Percentiles rank a stretch among this genome's conserved stretches.
Conservation (phyloP, 2,329 filamentous ascomycete genomes). For the Metarhizium album region DNA sequence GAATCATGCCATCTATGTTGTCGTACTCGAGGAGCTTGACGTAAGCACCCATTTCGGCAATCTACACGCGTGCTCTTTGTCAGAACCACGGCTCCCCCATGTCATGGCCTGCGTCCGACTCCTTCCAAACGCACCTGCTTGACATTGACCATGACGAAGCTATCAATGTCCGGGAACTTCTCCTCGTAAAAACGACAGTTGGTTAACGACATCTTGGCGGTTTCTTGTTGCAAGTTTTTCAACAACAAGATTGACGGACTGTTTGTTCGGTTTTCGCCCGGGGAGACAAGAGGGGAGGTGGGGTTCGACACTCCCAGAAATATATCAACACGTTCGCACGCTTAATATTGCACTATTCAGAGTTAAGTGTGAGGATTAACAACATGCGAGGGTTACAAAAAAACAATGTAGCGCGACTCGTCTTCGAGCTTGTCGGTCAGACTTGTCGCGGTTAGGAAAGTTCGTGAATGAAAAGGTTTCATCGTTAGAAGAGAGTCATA, state of each 20-base stretch:
- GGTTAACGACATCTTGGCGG: slow-evolving; percentile 79
- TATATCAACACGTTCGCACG: not conserved
- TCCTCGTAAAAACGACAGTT: slow-evolving; percentile 98
- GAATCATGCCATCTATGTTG: slow-evolving; percentile 99
- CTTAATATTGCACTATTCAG: not conserved
- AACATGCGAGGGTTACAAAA: not conserved
- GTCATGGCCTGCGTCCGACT: not conserved
- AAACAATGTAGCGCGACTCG: not conserved
- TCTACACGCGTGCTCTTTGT: slow-evolving; percentile 39
- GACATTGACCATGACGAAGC: slow-evolving; percentile 99
- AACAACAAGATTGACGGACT: slow-evolving; percentile 12
- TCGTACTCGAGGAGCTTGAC: slow-evolving; percentile 99
- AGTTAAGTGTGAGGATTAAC: not conserved
- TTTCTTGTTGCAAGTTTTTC: slow-evolving; percentile 42
- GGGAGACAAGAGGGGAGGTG: slow-evolving; percentile 14
- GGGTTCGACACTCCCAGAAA: slow-evolving; percentile 16
- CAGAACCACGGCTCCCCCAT: not conserved
- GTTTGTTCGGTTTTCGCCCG: slow-evolving; percentile 13
- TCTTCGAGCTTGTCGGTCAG: not conserved
- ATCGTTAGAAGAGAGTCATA: slow-evolving; percentile 5
- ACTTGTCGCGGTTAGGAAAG: slow-evolving; percentile 1
- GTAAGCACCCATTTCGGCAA: slow-evolving; percentile 99
- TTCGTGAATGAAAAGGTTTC: not conserved
- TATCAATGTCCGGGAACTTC: slow-evolving; percentile 91
- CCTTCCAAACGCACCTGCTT: slow-evolving; percentile 67